Percentiles rank a stretch among this genome's conserved stretches.
phyloP scores from a whole-genome alignment of 23 red algal species.

The Pyropia haitanensis region DNA sequence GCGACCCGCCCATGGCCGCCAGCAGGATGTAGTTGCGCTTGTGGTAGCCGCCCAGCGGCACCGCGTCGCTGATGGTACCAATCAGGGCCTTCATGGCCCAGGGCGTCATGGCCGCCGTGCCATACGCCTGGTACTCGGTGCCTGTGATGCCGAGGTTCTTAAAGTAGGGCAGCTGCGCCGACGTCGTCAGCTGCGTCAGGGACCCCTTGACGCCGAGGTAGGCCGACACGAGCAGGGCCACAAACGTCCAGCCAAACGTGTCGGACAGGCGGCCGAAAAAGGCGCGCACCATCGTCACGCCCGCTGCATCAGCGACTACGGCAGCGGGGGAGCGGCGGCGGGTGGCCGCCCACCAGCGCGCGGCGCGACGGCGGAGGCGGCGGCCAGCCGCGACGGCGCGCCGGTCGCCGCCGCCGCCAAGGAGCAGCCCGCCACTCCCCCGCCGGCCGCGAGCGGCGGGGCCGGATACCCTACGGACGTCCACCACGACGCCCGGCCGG shows the following conservation, averaged over 20 bases:
- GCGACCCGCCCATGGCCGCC: conserved; percentile 21
- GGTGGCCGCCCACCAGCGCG: too few species aligned
- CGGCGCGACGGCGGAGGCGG: too few species aligned
- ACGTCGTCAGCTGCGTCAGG: not conserved
- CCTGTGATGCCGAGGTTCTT: conserved; percentile 55
- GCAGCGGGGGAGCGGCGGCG: too few species aligned
- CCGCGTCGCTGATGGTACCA: conserved; percentile 36
- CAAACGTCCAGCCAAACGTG: conserved; percentile 56
- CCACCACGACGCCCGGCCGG: too few species aligned
- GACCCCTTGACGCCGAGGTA: conserved; percentile 45
- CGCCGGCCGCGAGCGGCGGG: too few species aligned
- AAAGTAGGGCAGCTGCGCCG: conserved; percentile 36
- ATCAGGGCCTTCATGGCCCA: conserved; percentile 62
- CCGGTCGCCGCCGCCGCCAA: too few species aligned
- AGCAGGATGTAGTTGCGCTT: conserved; percentile 57
- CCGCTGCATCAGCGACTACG: too few species aligned
- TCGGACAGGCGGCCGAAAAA: conserved; percentile 16
- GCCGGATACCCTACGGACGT: too few species aligned
- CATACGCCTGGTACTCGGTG: conserved; percentile 45
- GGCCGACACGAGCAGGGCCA: conserved; percentile 30
- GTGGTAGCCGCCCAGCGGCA: conserved; percentile 48
- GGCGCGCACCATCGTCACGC: not conserved
- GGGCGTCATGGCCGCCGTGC: conserved; percentile 40
- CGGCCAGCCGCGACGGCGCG: too few species aligned
- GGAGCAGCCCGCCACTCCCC: too few species aligned